Percentiles rank a stretch among this genome's conserved stretches.
Conservation (phyloP, 78 protist species). For the Mastigamoeba balamuthi region DNA sequence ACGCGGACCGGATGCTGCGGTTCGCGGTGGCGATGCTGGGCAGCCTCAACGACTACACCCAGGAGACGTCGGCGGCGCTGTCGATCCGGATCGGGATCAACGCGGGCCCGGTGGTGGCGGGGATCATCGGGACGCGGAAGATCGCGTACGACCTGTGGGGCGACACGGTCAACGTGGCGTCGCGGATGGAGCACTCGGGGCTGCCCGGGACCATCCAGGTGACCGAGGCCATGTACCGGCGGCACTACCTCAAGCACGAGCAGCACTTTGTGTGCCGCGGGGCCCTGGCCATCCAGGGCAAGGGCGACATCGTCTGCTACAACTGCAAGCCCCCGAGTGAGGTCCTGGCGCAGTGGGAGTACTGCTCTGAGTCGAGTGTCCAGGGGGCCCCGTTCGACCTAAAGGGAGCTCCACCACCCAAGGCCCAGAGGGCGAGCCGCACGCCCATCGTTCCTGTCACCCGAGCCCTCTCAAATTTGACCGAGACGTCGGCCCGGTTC, state of each 20-base stretch:
- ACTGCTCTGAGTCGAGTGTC: no score
- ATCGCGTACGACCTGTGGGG: constrained; percentile 73
- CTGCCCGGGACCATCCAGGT: constrained; percentile 35
- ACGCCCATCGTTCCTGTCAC: no score
- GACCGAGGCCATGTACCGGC: constrained; percentile 9
- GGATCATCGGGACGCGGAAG: constrained; percentile 53
- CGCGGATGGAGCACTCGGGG: constrained; percentile 54
- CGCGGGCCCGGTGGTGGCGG: constrained; percentile 67
- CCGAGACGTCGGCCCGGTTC: no score
- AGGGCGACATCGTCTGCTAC: no score
- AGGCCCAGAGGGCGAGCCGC: no score
- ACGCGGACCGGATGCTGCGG: not conserved
- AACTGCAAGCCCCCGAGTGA: no score
- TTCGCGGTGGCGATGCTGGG: constrained; percentile 9
- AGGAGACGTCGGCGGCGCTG: constrained; percentile 12
- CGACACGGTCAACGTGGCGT: constrained; percentile 63
- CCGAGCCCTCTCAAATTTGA: no score
- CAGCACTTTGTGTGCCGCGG: constrained; percentile 16
- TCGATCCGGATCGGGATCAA: constrained; percentile 43
- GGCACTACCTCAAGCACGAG: not conserved
- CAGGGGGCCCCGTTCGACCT: no score
- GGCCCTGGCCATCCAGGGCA: constrained; percentile 40
- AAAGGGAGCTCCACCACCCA: no score
- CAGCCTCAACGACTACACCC: not conserved
- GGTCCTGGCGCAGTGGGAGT: no score